A percentile compares a stretch with the other conserved stretches of the same genome.
Conservation (phyloP, 1,284 basidiomycete species). For the Kalmanozyma brasiliensis region DNA sequence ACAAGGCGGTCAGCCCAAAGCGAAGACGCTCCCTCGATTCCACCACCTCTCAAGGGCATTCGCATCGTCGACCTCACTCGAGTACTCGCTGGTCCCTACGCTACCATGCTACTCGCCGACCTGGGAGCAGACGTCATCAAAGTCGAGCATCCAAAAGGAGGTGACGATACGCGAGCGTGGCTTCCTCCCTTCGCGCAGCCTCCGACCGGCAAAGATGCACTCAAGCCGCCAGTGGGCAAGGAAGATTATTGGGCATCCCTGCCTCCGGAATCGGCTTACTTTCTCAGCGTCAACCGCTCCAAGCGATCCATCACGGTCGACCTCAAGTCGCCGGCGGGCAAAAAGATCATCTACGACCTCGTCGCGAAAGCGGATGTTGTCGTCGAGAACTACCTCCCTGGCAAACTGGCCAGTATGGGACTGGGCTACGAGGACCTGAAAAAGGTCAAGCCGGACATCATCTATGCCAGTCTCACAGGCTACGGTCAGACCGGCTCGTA, state of each 20-base stretch:
- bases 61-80: constrained; percentile 86
- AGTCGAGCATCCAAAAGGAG: constrained; percentile 71
- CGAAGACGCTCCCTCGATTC: constrained; percentile 51
- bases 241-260: constrained; percentile 72
- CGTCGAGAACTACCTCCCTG: constrained; percentile 68
- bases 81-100: constrained; percentile 87
- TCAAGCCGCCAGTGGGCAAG: constrained; percentile 68
- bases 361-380: constrained; percentile 83
- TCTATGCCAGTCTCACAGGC: constrained; percentile 91
- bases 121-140: constrained; percentile 89
- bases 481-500: constrained; percentile 95
- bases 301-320: constrained; percentile 86
- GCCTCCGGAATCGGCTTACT: constrained; percentile 92
- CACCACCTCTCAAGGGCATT: constrained; percentile 80
- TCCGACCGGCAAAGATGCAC: constrained; percentile 35
- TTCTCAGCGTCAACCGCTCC: constrained; percentile 87
- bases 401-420: constrained; percentile 85
- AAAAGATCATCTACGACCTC: constrained; percentile 80
- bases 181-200: constrained; percentile 52
- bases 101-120: constrained; percentile 82
- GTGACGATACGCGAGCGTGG: constrained; percentile 84
- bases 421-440: constrained; percentile 86
- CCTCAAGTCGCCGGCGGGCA: constrained; percentile 81
- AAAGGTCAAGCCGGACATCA: constrained; percentile 81
- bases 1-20: constrained; percentile 2